Base-by-base conservation (phyloP, 768 basidiomycete species). In the Pisolithus sp. region DNA sequence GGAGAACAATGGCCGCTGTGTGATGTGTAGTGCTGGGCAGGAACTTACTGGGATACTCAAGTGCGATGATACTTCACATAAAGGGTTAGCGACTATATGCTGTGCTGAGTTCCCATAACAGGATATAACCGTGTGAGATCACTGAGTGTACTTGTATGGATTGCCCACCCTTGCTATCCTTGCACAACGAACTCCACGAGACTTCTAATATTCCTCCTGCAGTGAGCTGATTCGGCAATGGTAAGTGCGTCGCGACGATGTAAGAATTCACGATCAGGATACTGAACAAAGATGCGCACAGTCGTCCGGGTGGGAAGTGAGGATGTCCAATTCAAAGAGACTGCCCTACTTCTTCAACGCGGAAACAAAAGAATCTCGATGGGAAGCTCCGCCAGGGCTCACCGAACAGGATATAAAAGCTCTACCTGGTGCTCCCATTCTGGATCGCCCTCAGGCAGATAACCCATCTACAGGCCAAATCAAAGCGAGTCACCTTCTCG, bases 401-500 rank as follows among this genome's bases (percentile, higher is more conserved):
- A 71, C 81, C n/a, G 58, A 73, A 13, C 83, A 85, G 1, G 67
- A 94, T 58, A 68, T 89, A 58, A 54, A 69, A 1, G 48, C 69
- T 4, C 77, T 96, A 9, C 83, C 89, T 2, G 91, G 90, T 0
- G 87, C 86, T 17, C 53, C 61, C 10, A 64, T 54, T 30, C 65
- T 62, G 26, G 61, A 2, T 26, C 26, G 26, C 26, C 26, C 73
- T 17, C 76, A 71, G 18, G 23, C 23, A 5, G 13, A 34, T 5
- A 2, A 34, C 34, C 34, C 34, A 15, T 34, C 34, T 34, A 13
- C 34, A 34, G 34, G 13, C 15, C 77, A 88, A 68, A 90, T 96
- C 37, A 81, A 92, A 46, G 95, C 93, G n/a, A 93, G 91, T 63
- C 96, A 99, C 73, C 74, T 99, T 55, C 71, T 99, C 52, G 85